Base-by-base conservation (phyloP, 2,329 filamentous ascomycete species). In the Coniochaeta hoffmannii region DNA sequence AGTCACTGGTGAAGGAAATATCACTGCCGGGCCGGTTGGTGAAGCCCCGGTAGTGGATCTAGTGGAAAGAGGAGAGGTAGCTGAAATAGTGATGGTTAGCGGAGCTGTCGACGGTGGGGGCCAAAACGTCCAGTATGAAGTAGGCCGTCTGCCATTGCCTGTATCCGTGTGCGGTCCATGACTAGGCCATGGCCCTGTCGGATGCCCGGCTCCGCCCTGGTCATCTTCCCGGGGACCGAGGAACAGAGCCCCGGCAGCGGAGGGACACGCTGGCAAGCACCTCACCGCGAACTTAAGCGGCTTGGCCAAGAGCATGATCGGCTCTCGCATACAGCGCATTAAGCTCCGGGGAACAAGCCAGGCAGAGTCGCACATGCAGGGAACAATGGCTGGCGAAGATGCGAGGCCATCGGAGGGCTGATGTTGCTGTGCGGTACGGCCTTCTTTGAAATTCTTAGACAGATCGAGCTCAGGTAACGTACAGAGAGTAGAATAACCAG, bases 231-330 rank as follows among this genome's bases (percentile, higher is more conserved):
- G 46, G 35, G 28, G 50, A 12, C 19, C 52, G 36, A 56, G 26
- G 50, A 54, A 50, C 26, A 15, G 53, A 51, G 55, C 55, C 55
- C 15, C 53, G 34, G 55, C 55, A 26, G 34, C 57, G 24, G 28
- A 35, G n/a, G 38, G 36, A 50, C 54, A 58, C 32, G 50, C 53
- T 22, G 55, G 49, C 50, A 57, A 44, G 31, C 51, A 50, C 30
- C 50, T 17, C 32, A 46, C 55, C 24, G 54, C 57, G 36, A 60
- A 59, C 38, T 54, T 58, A 54, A 62, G 57, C 50, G 57, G 59
- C 28, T 61, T 62, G 35, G 57, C 54, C 35, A 53, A 54, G 15
- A 44, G 51, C 56, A 59, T 64, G 32, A 26, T 58, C 12, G 15
- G 30, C 35, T 53, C 32, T 24, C 32, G 38, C 28, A 15, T 36